Evolutionary conservation across 352 stramenopile genomes (phyloP).

Genomic region (Pythium volutum): DNA sequence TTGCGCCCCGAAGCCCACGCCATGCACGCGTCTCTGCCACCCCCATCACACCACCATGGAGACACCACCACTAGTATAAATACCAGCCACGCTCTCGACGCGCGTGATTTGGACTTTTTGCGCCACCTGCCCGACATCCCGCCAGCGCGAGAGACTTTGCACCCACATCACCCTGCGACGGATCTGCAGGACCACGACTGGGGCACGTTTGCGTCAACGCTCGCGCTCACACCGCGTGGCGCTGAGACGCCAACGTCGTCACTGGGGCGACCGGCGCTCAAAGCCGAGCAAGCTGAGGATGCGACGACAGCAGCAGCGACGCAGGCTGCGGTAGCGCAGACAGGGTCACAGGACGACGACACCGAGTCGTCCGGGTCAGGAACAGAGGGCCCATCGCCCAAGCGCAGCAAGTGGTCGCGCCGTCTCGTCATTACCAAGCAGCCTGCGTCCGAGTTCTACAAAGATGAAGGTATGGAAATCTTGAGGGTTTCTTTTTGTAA

Average conservation of each 20-base stretch:
- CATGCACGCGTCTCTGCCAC: conserved; percentile 5
- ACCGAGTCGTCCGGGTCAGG: too few species aligned
- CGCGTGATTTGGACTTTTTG: conserved; percentile 23
- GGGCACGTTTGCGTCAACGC: conserved; percentile 17
- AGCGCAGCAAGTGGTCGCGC: conserved; percentile 57
- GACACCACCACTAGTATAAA: neutral
- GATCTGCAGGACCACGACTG: conserved; percentile 15
- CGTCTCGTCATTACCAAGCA: conserved; percentile 85
- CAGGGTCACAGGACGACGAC: neutral
- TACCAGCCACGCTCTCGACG: conserved; percentile 3
- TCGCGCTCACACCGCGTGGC: conserved; percentile 7
- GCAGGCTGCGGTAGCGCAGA: neutral
- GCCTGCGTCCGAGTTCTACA: conserved; percentile 84
- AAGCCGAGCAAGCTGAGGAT: neutral
- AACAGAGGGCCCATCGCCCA: conserved; percentile 16
- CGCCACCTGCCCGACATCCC: conserved; percentile 16
- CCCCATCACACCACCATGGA: neutral
- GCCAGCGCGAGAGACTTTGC: neutral
- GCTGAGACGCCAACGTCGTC: neutral
- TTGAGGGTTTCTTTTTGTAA: too few species aligned
- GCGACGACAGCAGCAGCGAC: neutral
- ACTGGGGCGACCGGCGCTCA: neutral
- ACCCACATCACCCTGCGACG: neutral
- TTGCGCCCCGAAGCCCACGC: neutral
- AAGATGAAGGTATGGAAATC: conserved; percentile 63